These are phyloP conservation scores for Pleurotus salmoneostramineus DNA, from an alignment of 768 basidiomycete genomes.

Conservation along the genomic window DNA sequence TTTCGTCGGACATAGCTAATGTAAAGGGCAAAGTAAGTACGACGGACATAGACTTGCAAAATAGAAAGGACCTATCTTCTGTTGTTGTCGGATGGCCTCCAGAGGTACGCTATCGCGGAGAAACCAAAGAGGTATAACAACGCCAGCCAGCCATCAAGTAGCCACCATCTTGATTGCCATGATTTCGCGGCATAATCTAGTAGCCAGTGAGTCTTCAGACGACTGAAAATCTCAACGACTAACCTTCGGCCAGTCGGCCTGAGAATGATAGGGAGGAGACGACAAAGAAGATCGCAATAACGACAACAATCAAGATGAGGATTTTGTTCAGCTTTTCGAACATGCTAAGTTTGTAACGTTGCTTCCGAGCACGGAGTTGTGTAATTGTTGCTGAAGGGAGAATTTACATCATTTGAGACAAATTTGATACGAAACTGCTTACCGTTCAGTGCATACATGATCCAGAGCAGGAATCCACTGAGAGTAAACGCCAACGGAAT, in stretches of 20 bases:
- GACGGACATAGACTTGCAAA: conserved; percentile 14
- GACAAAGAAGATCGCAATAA: conserved; percentile 88
- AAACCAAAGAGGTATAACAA: conserved; percentile 86
- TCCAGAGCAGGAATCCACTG: conserved; percentile 96
- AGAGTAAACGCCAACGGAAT: conserved; percentile 93
- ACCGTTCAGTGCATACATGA: conserved; percentile 88
- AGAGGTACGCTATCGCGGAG: conserved; percentile 77
- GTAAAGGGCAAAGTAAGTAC: conserved; percentile 35
- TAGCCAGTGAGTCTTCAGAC: not conserved
- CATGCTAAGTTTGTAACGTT: conserved; percentile 84
- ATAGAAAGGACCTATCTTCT: conserved; percentile 58
- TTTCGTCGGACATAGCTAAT: conserved; percentile 93
- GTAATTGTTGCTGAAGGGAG: conserved; percentile 69
- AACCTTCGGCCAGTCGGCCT: conserved; percentile 87
- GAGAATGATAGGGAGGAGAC: conserved; percentile 91
- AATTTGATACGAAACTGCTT: conserved; percentile 13
- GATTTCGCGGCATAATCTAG: conserved; percentile 88
- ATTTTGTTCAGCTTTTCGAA: conserved; percentile 85
- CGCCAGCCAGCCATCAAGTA: conserved; percentile 92
- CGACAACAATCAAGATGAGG: conserved; percentile 74
- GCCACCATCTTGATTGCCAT: conserved; percentile 92
- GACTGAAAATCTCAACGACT: conserved; percentile 10
- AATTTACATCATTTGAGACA: conserved; percentile 6
- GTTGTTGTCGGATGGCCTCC: conserved; percentile 91
- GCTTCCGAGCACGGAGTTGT: conserved; percentile 82